phyloP scores from a whole-genome alignment of 2,329 filamentous ascomycete genomes.

The Microdochium bolleyi region DNA sequence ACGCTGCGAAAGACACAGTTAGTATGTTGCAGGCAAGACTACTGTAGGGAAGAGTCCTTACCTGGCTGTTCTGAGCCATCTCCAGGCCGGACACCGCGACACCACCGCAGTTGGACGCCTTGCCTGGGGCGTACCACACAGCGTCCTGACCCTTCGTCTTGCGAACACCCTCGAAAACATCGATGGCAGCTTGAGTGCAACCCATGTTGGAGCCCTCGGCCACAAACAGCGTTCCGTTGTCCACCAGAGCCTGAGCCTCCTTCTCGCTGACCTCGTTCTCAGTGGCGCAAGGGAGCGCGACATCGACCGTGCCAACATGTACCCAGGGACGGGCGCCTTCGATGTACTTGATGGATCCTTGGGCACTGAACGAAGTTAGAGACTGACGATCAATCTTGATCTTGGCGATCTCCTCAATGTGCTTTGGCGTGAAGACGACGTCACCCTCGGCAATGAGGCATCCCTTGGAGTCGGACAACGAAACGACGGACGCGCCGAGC shows the following conservation, averaged over 20 bases:
- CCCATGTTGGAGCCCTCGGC: constrained; percentile 99
- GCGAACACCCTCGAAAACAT: constrained; percentile 78
- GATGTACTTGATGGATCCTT: constrained; percentile 68
- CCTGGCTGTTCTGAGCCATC: constrained; percentile 92
- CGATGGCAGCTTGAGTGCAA: constrained; percentile 91
- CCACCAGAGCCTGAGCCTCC: constrained; percentile 77
- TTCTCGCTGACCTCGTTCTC: constrained; percentile 96
- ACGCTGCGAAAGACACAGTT: constrained; percentile 34
- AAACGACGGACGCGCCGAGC: constrained; percentile 87
- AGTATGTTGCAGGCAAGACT: not conserved
- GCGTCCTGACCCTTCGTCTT: constrained; percentile 58
- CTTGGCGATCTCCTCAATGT: constrained; percentile 69
- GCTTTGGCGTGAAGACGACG: constrained; percentile 67
- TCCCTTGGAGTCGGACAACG: constrained; percentile 88
- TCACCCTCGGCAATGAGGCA: constrained; percentile 67
- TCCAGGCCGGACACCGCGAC: constrained; percentile 95
- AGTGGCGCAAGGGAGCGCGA: constrained; percentile 87
- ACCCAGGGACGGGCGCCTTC: constrained; percentile 84
- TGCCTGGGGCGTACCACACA: constrained; percentile 95
- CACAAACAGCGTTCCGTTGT: constrained; percentile 71
- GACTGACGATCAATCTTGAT: constrained; percentile 85
- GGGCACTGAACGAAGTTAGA: constrained; percentile 62
- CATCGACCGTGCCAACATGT: constrained; percentile 81
- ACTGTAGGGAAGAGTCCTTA: constrained; percentile 6
- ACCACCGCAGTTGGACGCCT: constrained; percentile 96